Conservation (phyloP, 768 basidiomycete species). For the Zangia roseola region DNA sequence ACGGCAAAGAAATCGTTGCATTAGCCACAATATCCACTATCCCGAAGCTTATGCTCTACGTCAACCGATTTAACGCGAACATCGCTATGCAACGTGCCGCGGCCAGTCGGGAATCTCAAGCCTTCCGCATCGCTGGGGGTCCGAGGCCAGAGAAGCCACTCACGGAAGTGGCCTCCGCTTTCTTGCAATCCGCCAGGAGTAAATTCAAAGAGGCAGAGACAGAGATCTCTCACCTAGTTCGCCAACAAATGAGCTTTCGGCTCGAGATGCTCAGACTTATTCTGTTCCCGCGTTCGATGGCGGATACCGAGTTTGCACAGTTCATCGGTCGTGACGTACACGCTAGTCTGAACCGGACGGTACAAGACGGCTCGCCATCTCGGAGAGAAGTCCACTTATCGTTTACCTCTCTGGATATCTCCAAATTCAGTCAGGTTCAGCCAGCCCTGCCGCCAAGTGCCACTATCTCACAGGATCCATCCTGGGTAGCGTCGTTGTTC, state of each 20-base stretch:
- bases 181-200: constrained; percentile 70
- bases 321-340: constrained; percentile 66
- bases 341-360: constrained; percentile 67
- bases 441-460: constrained; percentile 44
- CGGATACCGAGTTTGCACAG: constrained; percentile 74
- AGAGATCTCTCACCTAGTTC: constrained; percentile 58
- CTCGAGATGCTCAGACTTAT: constrained; percentile 64
- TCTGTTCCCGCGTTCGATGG: constrained; percentile 78
- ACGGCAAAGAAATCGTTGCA: constrained; percentile 64
- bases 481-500: constrained; percentile 62
- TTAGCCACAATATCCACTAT: constrained; percentile 73
- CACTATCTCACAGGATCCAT: constrained; percentile 40
- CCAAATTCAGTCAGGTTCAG: constrained; percentile 63
- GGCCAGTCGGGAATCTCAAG: constrained; percentile 74
- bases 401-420: constrained; percentile 75
- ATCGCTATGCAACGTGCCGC: constrained; percentile 71
- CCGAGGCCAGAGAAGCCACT: constrained; percentile 79
- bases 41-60: constrained; percentile 72
- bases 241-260: constrained; percentile 72
- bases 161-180: constrained; percentile 83
- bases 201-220: constrained; percentile 68
- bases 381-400: constrained; percentile 68
- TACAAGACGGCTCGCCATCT: constrained; percentile 49
- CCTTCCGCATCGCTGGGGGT: constrained; percentile 69
- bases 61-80: constrained; percentile 71